phyloP scores from a whole-genome alignment of 805 yeast genomes.

The Starmera amethionina region DNA sequence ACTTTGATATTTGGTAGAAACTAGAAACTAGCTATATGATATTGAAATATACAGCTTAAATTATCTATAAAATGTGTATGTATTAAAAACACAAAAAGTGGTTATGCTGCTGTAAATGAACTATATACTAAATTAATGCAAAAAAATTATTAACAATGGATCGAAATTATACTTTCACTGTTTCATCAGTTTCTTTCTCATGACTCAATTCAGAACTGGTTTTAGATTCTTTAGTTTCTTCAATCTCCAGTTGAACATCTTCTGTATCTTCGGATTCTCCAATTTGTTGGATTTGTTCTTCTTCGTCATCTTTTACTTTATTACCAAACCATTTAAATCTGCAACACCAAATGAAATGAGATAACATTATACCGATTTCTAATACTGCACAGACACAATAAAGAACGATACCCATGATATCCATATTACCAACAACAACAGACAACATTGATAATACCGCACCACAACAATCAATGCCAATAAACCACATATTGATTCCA shows the following conservation, averaged over 20 bases:
- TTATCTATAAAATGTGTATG: too few species aligned
- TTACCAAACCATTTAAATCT: conserved; percentile 22
- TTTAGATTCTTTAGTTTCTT: too few species aligned
- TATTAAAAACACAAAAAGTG: too few species aligned
- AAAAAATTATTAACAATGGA: too few species aligned
- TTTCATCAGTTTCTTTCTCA: too few species aligned
- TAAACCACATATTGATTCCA: conserved; percentile 79
- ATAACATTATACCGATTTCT: conserved; percentile 60
- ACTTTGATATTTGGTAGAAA: too few species aligned
- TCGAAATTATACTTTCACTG: too few species aligned
- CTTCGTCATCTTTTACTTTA: conserved; percentile 2
- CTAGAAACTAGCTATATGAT: too few species aligned
- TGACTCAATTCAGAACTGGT: too few species aligned
- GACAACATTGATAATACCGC: conserved; percentile 71
- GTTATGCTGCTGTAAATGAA: too few species aligned
- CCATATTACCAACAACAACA: conserved; percentile 48
- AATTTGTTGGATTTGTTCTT: conserved; percentile 4
- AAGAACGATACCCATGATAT: conserved; percentile 59
- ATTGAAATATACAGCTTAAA: too few species aligned
- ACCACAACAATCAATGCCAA: conserved; percentile 69
- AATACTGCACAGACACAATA: conserved; percentile 56
- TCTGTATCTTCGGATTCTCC: background rate
- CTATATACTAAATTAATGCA: too few species aligned
- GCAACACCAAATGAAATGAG: conserved; percentile 54
- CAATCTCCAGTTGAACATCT: background rate